A percentile compares a stretch with the other conserved stretches of the same genome.
Conservation (phyloP, 2,329 filamentous ascomycete genomes). For the Xylaria arbuscula region DNA sequence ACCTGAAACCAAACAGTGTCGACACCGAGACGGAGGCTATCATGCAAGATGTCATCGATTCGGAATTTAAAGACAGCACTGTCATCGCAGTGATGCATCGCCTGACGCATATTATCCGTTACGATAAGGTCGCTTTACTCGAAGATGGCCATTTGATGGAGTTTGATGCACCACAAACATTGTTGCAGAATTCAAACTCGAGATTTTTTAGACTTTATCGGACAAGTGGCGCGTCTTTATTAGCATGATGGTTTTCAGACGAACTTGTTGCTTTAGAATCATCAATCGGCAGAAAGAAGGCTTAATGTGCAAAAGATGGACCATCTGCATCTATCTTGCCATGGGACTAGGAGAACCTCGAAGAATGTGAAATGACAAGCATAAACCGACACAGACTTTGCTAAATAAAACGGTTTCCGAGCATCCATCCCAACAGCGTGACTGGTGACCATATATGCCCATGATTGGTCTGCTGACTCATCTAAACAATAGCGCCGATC, state of each 20-base stretch:
- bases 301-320: constrained; percentile 29
- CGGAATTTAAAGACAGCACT: constrained; percentile 39
- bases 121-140: constrained; percentile 39
- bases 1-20: constrained; percentile 35
- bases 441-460: constrained; percentile 30
- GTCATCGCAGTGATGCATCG: constrained; percentile 43
- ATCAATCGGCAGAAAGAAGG: constrained; percentile 26
- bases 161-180: constrained; percentile 32
- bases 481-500: constrained; percentile 24
- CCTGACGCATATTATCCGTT: constrained; percentile 37
- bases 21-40: constrained; percentile 40
- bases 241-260: constrained; percentile 28
- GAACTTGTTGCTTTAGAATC: constrained; percentile 30
- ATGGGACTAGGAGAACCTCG: constrained; percentile 28
- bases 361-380: constrained; percentile 30
- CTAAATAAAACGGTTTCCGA: constrained; percentile 30
- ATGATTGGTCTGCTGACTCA: constrained; percentile 28
- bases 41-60: constrained; percentile 44
- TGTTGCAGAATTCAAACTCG: constrained; percentile 35
- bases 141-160: constrained; percentile 35
- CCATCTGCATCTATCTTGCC: constrained; percentile 28
- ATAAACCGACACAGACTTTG: constrained; percentile 29
- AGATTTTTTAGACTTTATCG: constrained; percentile 28
- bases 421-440: constrained; percentile 28
- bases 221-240: constrained; percentile 29